Base-by-base conservation (phyloP, 2,329 filamentous ascomycete genomes). In the Sporothrix curviconia region DNA sequence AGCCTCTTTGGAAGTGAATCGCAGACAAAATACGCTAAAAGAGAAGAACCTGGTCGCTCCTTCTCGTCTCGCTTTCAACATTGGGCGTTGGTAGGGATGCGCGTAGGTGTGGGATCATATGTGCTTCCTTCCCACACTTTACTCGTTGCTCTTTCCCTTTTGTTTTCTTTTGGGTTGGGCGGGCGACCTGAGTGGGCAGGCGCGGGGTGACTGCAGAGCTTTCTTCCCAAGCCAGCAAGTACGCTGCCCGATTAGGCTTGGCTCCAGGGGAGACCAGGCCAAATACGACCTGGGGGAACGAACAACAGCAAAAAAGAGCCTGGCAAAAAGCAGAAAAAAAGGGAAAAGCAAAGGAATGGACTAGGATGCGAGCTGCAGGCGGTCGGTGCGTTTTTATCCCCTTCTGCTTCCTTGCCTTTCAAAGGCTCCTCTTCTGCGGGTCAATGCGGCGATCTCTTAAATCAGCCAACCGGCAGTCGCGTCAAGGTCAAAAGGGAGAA, bases 101-200 rank as follows among this genome's bases (percentile, higher is more conserved):
- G 17, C 49, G 32, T 32, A 37, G 37, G 28, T 25, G 43, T 55
- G 55, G 43, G 46, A 39, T n/a, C n/a, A n/a, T n/a, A n/a, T n/a
- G 55, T 55, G 55, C 30, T 22, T 37, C 30, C 28, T 34, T 32
- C 28, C 9, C 32, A 8, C 22, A 24, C 14, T 56, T 22, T 3
- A n/a, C 22, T 24, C 9, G n/a, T 30, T 40, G 30, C 5, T n/a
- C 11, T 9, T 57, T 24, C 15, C 51, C 56, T 58, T 46, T 55
- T 54, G 42, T 60, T 58, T 58, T 56, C 19, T 24, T 58, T 44
- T 49, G 28, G 42, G 59, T 62, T 62, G 60, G 50, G 60, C 58
- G 50, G 60, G 56, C 60, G 60, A 62, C 60, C 42, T 49, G 52
- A 24, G 51, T 24, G 46, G 25, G 40, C 40, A 32, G 12, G 14